Evolutionary conservation across 208 protist species (phyloP).

Genomic region (Trichomonas tenax): DNA sequence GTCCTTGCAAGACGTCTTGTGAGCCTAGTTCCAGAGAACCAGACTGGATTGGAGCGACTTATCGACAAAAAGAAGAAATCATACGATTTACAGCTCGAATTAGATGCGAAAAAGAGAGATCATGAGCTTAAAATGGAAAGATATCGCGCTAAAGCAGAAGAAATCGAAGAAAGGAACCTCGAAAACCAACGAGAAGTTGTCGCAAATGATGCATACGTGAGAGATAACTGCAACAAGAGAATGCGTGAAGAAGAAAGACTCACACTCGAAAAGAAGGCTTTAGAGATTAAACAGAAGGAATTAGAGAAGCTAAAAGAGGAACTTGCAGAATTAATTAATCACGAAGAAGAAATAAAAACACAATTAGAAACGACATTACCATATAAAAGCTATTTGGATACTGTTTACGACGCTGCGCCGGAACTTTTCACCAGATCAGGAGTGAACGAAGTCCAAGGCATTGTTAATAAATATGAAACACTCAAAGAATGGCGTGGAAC

Average conservation of each 20-base stretch:
- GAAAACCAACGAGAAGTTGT: neutral
- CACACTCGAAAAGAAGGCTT: neutral
- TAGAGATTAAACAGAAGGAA: neutral
- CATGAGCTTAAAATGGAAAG: neutral
- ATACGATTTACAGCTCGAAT: neutral
- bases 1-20: neutral
- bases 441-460: neutral
- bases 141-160: neutral
- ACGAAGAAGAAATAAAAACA: neutral
- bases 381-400: neutral
- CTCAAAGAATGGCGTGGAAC: neutral
- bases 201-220: neutral
- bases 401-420: neutral
- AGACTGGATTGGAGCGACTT: neutral
- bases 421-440: neutral
- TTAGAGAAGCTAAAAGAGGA: neutral
- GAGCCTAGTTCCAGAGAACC: neutral
- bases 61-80: neutral
- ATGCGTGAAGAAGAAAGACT: neutral
- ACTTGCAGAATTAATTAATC: neutral
- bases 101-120: neutral
- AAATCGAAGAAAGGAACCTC: neutral
- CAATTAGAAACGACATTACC: neutral
- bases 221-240: neutral
- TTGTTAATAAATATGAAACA: neutral